These are phyloP conservation scores for Zoysia pacifica DNA, from an alignment of 176 grass and related monocot genomes.

Conservation along the genomic window DNA sequence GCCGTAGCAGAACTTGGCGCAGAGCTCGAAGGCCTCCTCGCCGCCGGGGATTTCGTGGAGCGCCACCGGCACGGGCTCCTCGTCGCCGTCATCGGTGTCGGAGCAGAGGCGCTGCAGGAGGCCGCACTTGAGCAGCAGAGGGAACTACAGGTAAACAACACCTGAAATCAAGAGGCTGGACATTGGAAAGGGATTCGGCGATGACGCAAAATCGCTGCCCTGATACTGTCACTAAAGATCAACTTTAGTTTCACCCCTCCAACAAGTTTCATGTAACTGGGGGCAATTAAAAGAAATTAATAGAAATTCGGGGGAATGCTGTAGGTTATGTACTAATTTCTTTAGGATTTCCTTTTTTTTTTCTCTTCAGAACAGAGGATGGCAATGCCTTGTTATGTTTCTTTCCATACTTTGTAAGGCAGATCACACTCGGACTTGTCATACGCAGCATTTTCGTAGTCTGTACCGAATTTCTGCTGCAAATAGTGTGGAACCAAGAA, in stretches of 20 bases:
- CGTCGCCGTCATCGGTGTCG: slow-evolving; percentile 49
- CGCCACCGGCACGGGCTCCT: slow-evolving; percentile 51
- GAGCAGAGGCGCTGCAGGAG: slow-evolving; percentile 80
- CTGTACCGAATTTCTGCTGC: background rate
- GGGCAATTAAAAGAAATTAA: too few relatives aligned
- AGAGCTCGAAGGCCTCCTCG: slow-evolving; percentile 84
- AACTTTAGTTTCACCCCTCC: too few relatives aligned
- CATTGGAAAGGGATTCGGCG: slow-evolving; percentile 32
- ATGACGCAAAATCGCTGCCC: slow-evolving; percentile 23
- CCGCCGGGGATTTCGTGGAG: slow-evolving; percentile 82
- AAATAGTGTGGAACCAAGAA: slow-evolving; percentile 2
- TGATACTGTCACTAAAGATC: background rate
- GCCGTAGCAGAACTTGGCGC: slow-evolving; percentile 95
- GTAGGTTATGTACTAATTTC: too few relatives aligned
- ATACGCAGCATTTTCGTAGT: background rate
- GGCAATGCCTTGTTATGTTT: too few relatives aligned
- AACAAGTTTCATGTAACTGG: too few relatives aligned
- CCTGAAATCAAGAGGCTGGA: slow-evolving; percentile 87
- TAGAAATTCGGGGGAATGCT: too few relatives aligned
- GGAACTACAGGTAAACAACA: slow-evolving; percentile 96
- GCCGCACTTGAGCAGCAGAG: slow-evolving; percentile 92
- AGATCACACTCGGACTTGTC: background rate
- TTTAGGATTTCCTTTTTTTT: background rate
- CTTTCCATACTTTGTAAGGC: slow-evolving; percentile 6
- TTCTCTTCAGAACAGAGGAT: background rate